Evolutionary conservation across 1,284 basidiomycete genomes (phyloP), one percentile per base, ranked within the genome.

Genomic region (Ceratorhiza oryzae-sativae): DNA sequence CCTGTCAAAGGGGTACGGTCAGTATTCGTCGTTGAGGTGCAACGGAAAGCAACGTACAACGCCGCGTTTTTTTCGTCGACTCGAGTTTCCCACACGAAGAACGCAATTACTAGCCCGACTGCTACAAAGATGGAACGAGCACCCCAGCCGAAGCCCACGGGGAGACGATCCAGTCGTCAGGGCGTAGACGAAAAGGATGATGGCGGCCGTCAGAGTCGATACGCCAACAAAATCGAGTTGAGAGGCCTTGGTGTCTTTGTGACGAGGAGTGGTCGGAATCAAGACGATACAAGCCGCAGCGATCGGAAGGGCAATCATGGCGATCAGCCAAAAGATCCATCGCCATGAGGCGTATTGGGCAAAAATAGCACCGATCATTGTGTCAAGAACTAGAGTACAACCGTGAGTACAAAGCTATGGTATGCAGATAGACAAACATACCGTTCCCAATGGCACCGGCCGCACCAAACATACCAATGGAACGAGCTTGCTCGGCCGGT

Each of bases 301-400:
- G 49, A 84, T 79, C 12, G 81, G 79, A 46, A 82, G 72, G 58
- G 80, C 79, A 30, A 84, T 74, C 4, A 83, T 74, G 1, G 82
- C 79, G 39, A 80, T 78, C 72, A 83, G 80, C 81, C 81, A 85
- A 75, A 85, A 85, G 5, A 84, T 77, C 84, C 84, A 85, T 20
- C 77, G 77, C 77, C 81, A 85, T 18, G 80, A 82, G 3, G 81
- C 79, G 49, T 79, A 83, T 72, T 83, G 77, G 9, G 80, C 78
- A 18, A 83, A 77, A 13, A 79, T 45, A 0, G 80, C 81, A 12
- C 80, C 80, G 18, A 81, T 75, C 32, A 80, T 61, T 32, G 80
- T 74, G 6, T 81, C 80, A 18, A 80, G 72, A 6, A 81, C 80
- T 82, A 41, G 27, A 53, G 20, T 2, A 13, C n/a, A 53, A 36